phyloP scores from a whole-genome alignment of 805 yeast species.

The Candida krabiensis region DNA sequence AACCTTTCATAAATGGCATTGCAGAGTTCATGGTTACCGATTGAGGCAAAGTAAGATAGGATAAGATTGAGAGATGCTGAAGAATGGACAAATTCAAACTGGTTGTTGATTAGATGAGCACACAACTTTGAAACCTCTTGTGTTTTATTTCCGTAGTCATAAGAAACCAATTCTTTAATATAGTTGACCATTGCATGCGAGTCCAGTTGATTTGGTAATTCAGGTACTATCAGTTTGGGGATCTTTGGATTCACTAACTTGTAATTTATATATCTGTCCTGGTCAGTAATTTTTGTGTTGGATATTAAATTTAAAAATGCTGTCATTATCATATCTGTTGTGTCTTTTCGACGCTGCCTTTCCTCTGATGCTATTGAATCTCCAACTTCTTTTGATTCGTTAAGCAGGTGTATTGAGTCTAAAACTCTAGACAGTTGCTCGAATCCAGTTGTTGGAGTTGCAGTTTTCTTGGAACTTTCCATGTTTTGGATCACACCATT shows the following conservation, averaged over 20 bases:
- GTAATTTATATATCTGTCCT: background rate
- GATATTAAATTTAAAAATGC: background rate
- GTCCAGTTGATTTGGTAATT: background rate
- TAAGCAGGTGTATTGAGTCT: background rate
- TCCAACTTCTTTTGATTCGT: background rate
- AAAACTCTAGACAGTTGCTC: background rate
- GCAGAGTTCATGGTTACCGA: too few relatives aligned
- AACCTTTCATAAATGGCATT: slow-evolving; percentile 2
- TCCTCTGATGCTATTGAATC: background rate
- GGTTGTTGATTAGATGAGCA: background rate
- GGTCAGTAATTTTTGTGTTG: background rate
- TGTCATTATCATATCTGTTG: background rate
- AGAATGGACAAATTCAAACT: slow-evolving; percentile 4
- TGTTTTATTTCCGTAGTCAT: background rate
- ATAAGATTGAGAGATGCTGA: slow-evolving; percentile 12
- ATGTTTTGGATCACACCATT: background rate
- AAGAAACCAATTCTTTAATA: slow-evolving; percentile 3
- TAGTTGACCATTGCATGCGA: background rate
- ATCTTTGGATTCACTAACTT: background rate
- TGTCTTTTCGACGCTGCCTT: background rate
- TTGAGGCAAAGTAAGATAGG: slow-evolving; percentile 7
- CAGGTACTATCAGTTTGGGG: too few relatives aligned
- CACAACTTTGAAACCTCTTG: background rate
- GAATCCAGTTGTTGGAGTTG: background rate
- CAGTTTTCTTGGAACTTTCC: background rate